A percentile compares a stretch with the other conserved stretches of the same genome.
These are phyloP conservation scores for Trifolium dubium DNA, from an alignment of 306 rosid species.

Conservation along the genomic window DNA sequence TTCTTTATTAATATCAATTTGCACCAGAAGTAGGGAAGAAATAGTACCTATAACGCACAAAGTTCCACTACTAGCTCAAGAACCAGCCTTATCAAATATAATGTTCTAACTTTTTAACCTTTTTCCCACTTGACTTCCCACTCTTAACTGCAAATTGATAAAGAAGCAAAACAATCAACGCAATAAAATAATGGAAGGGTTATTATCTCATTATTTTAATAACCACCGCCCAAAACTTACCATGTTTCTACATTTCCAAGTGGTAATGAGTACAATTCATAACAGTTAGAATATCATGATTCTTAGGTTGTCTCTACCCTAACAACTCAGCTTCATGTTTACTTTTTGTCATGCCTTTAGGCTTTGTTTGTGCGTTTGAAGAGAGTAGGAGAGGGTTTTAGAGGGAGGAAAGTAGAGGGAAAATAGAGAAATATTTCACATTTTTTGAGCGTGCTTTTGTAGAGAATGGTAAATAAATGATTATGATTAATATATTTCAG, in stretches of 20 bases:
- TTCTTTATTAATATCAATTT: constrained; percentile 1
- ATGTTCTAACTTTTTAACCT: constrained; percentile 17
- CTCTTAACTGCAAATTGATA: constrained; percentile 12
- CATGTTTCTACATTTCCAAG: constrained; percentile 8
- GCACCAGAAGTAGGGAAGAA: constrained; percentile 6
- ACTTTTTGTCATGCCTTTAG: neutral
- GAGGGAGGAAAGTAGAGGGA: no score
- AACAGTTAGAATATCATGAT: neutral
- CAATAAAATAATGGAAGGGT: constrained; percentile 30
- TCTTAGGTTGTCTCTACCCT: neutral
- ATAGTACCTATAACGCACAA: neutral
- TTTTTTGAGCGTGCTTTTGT: no score
- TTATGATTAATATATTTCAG: no score
- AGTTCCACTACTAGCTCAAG: constrained; percentile 18
- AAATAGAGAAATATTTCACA: no score
- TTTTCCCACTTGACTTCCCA: constrained; percentile 32
- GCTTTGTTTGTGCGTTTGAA: neutral
- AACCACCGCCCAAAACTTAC: constrained; percentile 4
- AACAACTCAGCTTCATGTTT: neutral
- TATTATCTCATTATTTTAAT: constrained; percentile 8
- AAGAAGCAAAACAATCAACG: constrained; percentile 23
- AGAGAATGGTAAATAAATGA: no score
- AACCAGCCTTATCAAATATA: constrained; percentile 33
- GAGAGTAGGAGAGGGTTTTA: no score
- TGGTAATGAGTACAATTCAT: constrained; percentile 7